Conservation (phyloP, 257 asterid species). For the Solanum pennellii region DNA sequence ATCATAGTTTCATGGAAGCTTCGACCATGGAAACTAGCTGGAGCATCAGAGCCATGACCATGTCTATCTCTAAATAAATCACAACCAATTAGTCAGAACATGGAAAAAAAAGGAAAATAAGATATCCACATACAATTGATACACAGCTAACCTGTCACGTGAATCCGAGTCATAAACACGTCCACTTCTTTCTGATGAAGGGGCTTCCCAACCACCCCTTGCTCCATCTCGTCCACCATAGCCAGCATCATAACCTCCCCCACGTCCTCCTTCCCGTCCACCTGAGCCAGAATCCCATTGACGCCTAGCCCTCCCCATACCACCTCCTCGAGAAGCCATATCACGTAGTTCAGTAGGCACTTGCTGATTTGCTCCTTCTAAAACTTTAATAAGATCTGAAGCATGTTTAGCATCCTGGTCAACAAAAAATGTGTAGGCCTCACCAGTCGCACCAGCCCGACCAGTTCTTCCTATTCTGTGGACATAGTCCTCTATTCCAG, state of each 20-base stretch:
- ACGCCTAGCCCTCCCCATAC: constrained; percentile 60
- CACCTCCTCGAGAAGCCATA: constrained; percentile 82
- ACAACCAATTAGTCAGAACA: background rate
- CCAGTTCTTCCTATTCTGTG: constrained; percentile 99
- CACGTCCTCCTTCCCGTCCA: constrained; percentile 48
- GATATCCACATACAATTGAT: background rate
- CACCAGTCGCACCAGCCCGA: constrained; percentile 95
- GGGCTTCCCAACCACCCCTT: constrained; percentile 26
- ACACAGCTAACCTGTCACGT: constrained; percentile 31
- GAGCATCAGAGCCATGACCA: constrained; percentile 25
- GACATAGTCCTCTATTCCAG: constrained; percentile 91
- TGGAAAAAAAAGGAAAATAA: background rate
- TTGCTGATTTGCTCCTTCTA: constrained; percentile 83
- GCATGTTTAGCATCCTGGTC: constrained; percentile 87
- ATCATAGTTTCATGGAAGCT: constrained; percentile 39
- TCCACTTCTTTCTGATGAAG: constrained; percentile 26
- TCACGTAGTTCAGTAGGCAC: constrained; percentile 72
- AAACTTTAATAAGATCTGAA: constrained; percentile 63
- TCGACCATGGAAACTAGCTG: constrained; percentile 27
- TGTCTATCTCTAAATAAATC: constrained; percentile 20
- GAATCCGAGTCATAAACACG: constrained; percentile 35
- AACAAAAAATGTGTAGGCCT: constrained; percentile 65
- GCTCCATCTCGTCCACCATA: constrained; percentile 47
- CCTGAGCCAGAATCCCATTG: constrained; percentile 72
- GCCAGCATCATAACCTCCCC: constrained; percentile 44